Evolutionary conservation across 2,329 filamentous ascomycete genomes (phyloP), one percentile per base, ranked within the genome.

Genomic region (Ilyonectria destructans): DNA sequence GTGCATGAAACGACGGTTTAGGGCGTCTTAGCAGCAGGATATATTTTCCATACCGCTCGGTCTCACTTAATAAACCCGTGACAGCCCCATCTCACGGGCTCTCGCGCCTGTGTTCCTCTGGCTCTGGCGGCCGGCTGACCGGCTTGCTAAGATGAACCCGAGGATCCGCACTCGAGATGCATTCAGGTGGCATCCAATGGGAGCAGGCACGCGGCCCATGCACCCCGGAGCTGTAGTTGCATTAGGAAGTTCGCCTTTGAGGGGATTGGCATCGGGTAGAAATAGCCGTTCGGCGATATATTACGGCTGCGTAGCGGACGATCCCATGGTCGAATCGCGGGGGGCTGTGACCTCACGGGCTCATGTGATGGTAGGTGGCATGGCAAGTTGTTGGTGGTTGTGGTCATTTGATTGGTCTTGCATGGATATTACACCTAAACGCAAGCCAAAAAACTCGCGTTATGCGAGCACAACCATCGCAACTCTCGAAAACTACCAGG

Each of bases 281-380:
- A 29, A 29, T 26, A 15, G 17, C 46, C 29, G 45, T 26, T 45
- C 21, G 29, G 49, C 21, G 49, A 65, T 46, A 37, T 29, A 43
- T 37, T n/a, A 40, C 31, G 45, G 43, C 45, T 51, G 54, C 61
- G 51, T 29, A 21, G 43, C 43, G 61, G 54, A 58, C 33, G 54
- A 54, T 51, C 29, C 43, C 49, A n/a, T 51, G 23, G 57, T 21
- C 62, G 43, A 65, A 61, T 65, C 43, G 43, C 33, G 45, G 62
- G 19, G 31, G 49, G 31, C 40, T 51, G 46, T 45, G 23, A n/a
- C 57, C 43, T 65, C 57, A 52, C 57, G 43, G n/a, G 43, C 31
- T 8, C 56, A 65, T 60, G 51, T 65, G 57, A 56, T 40, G 45
- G 17, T 3, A 31, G 19, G 26, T 10, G 12, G 45, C 45, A 21